phyloP scores from a whole-genome alignment of 2,329 filamentous ascomycete species.

The Colletotrichum chlorophyti region DNA sequence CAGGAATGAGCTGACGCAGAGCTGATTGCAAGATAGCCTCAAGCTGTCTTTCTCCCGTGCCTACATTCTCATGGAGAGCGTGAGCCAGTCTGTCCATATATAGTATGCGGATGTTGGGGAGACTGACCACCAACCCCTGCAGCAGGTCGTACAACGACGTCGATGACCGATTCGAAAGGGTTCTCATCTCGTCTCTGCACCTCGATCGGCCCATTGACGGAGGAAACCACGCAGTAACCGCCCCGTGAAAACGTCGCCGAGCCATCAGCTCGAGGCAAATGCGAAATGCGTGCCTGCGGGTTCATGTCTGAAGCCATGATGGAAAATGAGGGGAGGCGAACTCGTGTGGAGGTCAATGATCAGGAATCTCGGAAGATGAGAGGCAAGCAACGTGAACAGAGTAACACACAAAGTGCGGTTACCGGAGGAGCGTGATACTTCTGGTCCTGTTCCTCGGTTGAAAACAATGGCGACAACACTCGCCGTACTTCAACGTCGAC shows the following conservation, averaged over 20 bases:
- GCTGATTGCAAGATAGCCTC: slow-evolving; percentile 78
- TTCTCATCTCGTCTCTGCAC: slow-evolving; percentile 87
- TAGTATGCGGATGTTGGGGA: slow-evolving; percentile 2
- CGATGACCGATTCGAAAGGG: slow-evolving; percentile 87
- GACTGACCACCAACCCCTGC: slow-evolving; percentile 79
- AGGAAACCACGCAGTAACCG: slow-evolving; percentile 82
- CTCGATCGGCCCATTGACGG: slow-evolving; percentile 93
- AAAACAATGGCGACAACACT: not conserved
- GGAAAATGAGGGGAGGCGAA: not conserved
- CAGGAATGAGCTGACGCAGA: slow-evolving; percentile 75
- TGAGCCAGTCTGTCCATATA: slow-evolving; percentile 20
- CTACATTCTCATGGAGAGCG: slow-evolving; percentile 46
- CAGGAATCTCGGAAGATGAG: too few relatives aligned
- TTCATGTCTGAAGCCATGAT: slow-evolving; percentile 37
- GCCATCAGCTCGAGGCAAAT: slow-evolving; percentile 76
- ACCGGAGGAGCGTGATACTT: too few relatives aligned
- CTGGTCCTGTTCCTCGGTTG: too few relatives aligned
- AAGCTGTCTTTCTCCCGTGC: slow-evolving; percentile 80
- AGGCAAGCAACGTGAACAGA: too few relatives aligned
- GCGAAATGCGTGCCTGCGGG: slow-evolving; percentile 60
- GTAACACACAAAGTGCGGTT: too few relatives aligned
- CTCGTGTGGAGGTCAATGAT: too few relatives aligned
- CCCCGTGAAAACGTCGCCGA: slow-evolving; percentile 78
- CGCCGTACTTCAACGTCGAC: not conserved
- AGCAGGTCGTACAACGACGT: slow-evolving; percentile 87